Evolutionary conservation across 805 yeast species (phyloP).

Genomic region (Sugiyamaella lignohabitans): DNA sequence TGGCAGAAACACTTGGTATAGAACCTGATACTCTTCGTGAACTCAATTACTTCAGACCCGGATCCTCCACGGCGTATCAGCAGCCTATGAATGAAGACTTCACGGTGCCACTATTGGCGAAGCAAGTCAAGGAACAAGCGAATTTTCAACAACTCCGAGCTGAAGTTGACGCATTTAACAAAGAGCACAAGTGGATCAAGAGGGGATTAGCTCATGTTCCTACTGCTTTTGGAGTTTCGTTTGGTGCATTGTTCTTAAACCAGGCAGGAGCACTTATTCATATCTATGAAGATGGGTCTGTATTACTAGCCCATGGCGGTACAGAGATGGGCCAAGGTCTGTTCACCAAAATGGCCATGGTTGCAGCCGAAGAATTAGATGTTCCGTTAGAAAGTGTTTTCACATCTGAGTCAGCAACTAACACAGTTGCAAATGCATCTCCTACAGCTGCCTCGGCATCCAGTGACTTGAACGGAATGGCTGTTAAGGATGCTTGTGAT

Average conservation of each 20-base stretch:
- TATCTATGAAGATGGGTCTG: conserved; percentile 43
- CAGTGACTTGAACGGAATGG: conserved; percentile 45
- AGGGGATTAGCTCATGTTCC: conserved; percentile 44
- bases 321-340: conserved; percentile 48
- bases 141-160: conserved; percentile 31
- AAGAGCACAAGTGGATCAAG: conserved; percentile 39
- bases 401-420: conserved; percentile 43
- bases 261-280: conserved; percentile 46
- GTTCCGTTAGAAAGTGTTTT: conserved; percentile 39
- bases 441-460: conserved; percentile 48
- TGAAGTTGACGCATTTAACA: conserved; percentile 39
- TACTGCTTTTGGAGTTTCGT: conserved; percentile 43
- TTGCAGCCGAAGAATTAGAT: conserved; percentile 39
- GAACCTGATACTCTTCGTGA: conserved; percentile 38
- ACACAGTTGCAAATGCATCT: conserved; percentile 42
- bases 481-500: conserved; percentile 43
- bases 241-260: conserved; percentile 41
- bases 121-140: conserved; percentile 33
- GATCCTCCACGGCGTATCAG: conserved; percentile 35
- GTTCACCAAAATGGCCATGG: conserved; percentile 44
- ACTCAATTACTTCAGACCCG: conserved; percentile 33
- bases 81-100: conserved; percentile 39
- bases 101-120: conserved; percentile 34
- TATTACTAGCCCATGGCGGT: conserved; percentile 43
- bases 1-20: conserved; percentile 36